Evolutionary conservation across 2,329 filamentous ascomycete species (phyloP).

Genomic region (Aspergillus sp.): DNA sequence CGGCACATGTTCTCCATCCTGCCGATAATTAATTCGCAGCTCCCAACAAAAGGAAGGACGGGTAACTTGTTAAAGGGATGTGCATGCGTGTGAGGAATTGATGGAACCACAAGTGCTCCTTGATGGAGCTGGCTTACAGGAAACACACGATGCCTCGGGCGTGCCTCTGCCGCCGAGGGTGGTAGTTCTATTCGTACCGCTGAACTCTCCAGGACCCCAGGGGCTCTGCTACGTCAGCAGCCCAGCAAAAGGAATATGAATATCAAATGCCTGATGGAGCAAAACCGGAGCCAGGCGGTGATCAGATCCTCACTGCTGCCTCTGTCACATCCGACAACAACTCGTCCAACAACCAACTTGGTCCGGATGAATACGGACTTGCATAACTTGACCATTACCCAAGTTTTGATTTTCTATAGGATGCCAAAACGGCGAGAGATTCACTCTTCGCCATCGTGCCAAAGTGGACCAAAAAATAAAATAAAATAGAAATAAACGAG

Average conservation of each 20-base stretch:
- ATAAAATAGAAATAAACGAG: not conserved
- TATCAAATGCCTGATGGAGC: not conserved
- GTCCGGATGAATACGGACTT: not conserved
- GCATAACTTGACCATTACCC: not conserved
- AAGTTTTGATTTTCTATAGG: not conserved
- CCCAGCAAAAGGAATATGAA: constrained; percentile 1
- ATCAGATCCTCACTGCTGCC: not conserved
- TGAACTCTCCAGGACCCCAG: not conserved
- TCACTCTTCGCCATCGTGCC: not conserved
- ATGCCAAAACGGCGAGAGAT: not conserved
- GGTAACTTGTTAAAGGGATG: not conserved
- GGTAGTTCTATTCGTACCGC: too few species aligned
- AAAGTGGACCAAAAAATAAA: not conserved
- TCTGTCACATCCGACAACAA: not conserved
- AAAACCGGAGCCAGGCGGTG: not conserved
- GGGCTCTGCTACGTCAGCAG: not conserved
- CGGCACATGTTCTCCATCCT: constrained; percentile 11
- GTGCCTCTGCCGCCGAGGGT: too few species aligned
- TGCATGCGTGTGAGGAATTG: constrained; percentile 3
- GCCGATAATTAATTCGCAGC: not conserved
- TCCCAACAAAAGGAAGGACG: not conserved
- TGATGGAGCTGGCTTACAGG: not conserved
- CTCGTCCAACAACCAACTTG: not conserved
- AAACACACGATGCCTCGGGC: too few species aligned
- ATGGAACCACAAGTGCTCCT: not conserved